Evolutionary conservation across 2,329 filamentous ascomycete genomes (phyloP).

Genomic region (Ophiostoma populinum): DNA sequence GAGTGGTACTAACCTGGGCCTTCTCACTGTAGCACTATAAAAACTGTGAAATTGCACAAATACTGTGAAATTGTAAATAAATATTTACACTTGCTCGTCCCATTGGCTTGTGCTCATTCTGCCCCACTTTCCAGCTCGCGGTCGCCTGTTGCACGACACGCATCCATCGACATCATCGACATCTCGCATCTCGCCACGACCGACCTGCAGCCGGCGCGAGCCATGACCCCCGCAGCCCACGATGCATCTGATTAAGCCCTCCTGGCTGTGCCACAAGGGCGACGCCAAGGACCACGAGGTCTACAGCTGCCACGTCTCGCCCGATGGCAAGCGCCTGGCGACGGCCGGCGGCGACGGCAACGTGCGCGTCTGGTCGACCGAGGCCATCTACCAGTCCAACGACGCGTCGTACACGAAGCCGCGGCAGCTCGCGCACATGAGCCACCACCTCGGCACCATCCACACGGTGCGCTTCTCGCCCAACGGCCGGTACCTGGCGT

Average conservation of each 20-base stretch:
- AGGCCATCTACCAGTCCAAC: conserved; percentile 70
- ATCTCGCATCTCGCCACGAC: too few species aligned
- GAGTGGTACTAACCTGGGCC: too few species aligned
- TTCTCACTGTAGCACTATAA: too few species aligned
- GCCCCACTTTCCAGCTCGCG: too few species aligned
- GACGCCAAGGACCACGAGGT: conserved; percentile 98
- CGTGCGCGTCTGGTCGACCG: conserved; percentile 94
- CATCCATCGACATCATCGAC: too few species aligned
- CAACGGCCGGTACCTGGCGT: conserved; percentile 87
- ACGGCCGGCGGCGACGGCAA: conserved; percentile 95
- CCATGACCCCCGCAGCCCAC: conserved; percentile 13
- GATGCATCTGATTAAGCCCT: conserved; percentile 85
- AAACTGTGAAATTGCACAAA: too few species aligned
- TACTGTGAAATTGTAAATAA: too few species aligned
- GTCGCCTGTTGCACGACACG: too few species aligned
- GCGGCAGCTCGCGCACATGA: conserved; percentile 92
- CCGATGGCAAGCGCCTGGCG: conserved; percentile 78
- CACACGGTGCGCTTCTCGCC: conserved; percentile 94
- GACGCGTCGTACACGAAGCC: conserved; percentile 58
- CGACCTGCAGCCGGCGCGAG: conserved; percentile 11
- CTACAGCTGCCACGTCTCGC: conserved; percentile 93
- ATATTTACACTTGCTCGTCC: too few species aligned
- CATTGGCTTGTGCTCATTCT: too few species aligned
- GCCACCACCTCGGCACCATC: conserved; percentile 93
- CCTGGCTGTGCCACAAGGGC: conserved; percentile 89